phyloP scores from a whole-genome alignment of 2,329 filamentous ascomycete genomes.

The Fusarium sp. region DNA sequence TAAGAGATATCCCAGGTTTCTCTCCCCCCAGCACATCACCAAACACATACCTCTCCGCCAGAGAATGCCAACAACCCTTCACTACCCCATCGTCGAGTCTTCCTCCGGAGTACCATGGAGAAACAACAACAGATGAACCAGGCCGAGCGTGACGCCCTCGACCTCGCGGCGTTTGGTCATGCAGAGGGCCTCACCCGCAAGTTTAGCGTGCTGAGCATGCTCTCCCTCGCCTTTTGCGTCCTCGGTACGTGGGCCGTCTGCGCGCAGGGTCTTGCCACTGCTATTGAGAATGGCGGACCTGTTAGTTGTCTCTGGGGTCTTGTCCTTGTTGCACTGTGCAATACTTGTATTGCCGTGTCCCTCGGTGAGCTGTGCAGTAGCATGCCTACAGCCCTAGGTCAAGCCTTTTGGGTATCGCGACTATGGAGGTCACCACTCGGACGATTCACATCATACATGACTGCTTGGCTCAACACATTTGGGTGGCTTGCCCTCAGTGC shows the following conservation, averaged over 20 bases:
- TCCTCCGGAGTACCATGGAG: constrained; percentile 39
- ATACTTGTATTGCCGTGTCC: constrained; percentile 64
- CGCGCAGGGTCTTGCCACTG: constrained; percentile 59
- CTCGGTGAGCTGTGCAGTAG: constrained; percentile 67
- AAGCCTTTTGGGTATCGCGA: constrained; percentile 64
- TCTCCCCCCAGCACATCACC: not conserved
- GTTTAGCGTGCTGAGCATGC: constrained; percentile 66
- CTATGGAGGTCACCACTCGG: constrained; percentile 54
- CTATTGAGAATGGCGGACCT: constrained; percentile 64
- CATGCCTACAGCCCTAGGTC: constrained; percentile 70
- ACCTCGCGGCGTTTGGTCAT: constrained; percentile 55
- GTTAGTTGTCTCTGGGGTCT: constrained; percentile 67
- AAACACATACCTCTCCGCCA: constrained; percentile 3
- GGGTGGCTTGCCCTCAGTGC: constrained; percentile 70
- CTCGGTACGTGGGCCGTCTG: constrained; percentile 69
- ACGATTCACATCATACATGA: constrained; percentile 65
- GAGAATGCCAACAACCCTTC: constrained; percentile 32
- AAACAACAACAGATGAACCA: constrained; percentile 36
- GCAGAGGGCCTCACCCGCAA: constrained; percentile 54
- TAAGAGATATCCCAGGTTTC: not conserved
- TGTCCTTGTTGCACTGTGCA: constrained; percentile 62
- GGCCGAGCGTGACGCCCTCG: constrained; percentile 39
- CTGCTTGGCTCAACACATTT: constrained; percentile 69
- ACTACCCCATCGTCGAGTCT: constrained; percentile 24
- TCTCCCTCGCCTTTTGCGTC: constrained; percentile 67